Base-by-base conservation (phyloP, 2,329 filamentous ascomycete species). In the Cyphellophora attinorum region DNA sequence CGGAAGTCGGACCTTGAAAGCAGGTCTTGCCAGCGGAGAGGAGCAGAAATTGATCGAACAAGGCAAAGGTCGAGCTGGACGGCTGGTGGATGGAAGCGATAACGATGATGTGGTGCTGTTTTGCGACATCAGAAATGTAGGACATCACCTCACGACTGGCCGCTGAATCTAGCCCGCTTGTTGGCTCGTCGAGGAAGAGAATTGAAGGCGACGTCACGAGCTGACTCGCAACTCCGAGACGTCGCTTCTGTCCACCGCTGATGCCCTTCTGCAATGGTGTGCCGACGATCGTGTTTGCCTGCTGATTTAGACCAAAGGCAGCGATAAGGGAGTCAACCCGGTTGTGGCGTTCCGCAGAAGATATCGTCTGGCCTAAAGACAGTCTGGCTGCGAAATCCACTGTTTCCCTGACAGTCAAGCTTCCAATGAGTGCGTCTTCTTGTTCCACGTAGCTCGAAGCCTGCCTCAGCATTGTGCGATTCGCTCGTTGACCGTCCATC, bases 61-160 rank as follows among this genome's bases (percentile, higher is more conserved):
- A 71, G 42, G 79, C 70, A 48, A 85, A 93, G 0, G 81, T 88
- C 0, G 77, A 71, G 0, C 82, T 83, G 0, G 83, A 89, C 0
- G 85, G 85, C 52, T 93, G 85, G 54, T 93, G 85, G 41, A 93
- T 91, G 25, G 80, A 85, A 3, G 81, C 81, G 39, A 93, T 76
- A 18, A 91, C 75, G 39, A 91, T 75, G 40, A 91, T 65, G 74
- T 81, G 39, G 32, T 33, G 40, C 16, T 35, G 18, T 51, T 68
- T 71, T 1, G 75, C 72, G 18, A 86, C 68, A 6, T 67, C 62
- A 50, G 71, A 76, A 31, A 89, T 70, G 53, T 82, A 86, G 3
- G 67, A 78, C 36, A 89, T 76, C 14, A 93, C 81, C 55, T 93
- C 82, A 45, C 67, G 78, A 38, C 79, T 83, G 0, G 80, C 79